These are phyloP conservation scores for Ophiostoma sp. DNA, from an alignment of 2,329 filamentous ascomycete genomes.

Conservation along the genomic window DNA sequence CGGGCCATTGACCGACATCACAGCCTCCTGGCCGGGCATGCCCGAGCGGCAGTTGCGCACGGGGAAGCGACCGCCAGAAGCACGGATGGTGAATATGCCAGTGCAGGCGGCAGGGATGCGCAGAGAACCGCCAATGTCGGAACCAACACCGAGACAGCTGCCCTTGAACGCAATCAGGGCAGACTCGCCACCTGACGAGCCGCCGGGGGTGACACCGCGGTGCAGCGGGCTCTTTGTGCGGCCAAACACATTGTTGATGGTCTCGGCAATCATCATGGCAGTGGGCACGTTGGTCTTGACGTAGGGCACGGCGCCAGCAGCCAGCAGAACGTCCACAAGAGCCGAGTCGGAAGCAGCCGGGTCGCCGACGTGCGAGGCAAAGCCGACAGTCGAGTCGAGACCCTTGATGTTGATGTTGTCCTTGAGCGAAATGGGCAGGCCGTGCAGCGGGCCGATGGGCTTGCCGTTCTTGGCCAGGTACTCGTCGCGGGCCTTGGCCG, in stretches of 20 bases:
- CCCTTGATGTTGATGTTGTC: slow-evolving; percentile 62
- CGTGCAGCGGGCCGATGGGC: slow-evolving; percentile 59
- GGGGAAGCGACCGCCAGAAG: slow-evolving; percentile 56
- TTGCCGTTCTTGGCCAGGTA: slow-evolving; percentile 44
- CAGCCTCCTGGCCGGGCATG: slow-evolving; percentile 59
- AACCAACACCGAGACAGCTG: slow-evolving; percentile 56
- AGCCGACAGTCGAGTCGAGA: slow-evolving; percentile 57
- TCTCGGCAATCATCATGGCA: slow-evolving; percentile 63
- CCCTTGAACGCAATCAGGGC: slow-evolving; percentile 56
- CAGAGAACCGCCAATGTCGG: slow-evolving; percentile 57
- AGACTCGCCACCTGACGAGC: slow-evolving; percentile 62
- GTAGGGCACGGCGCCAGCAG: slow-evolving; percentile 49
- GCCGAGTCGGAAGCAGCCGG: slow-evolving; percentile 44
- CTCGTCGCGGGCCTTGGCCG: slow-evolving; percentile 46
- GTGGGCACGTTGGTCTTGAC: slow-evolving; percentile 56
- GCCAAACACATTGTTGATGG: slow-evolving; percentile 60
- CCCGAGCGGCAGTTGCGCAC: slow-evolving; percentile 50
- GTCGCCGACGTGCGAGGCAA: slow-evolving; percentile 55
- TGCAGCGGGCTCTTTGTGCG: slow-evolving; percentile 58
- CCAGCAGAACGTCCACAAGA: slow-evolving; percentile 40
- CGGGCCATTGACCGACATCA: slow-evolving; percentile 59
- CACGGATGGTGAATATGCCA: slow-evolving; percentile 52
- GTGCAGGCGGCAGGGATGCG: slow-evolving; percentile 52
- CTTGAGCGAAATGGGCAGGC: slow-evolving; percentile 60
- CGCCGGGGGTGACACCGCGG: slow-evolving; percentile 54